A percentile compares a stretch with the other conserved stretches of the same genome.
phyloP scores from a whole-genome alignment of 139 green algal genomes.

The Chlorella sp. region DNA sequence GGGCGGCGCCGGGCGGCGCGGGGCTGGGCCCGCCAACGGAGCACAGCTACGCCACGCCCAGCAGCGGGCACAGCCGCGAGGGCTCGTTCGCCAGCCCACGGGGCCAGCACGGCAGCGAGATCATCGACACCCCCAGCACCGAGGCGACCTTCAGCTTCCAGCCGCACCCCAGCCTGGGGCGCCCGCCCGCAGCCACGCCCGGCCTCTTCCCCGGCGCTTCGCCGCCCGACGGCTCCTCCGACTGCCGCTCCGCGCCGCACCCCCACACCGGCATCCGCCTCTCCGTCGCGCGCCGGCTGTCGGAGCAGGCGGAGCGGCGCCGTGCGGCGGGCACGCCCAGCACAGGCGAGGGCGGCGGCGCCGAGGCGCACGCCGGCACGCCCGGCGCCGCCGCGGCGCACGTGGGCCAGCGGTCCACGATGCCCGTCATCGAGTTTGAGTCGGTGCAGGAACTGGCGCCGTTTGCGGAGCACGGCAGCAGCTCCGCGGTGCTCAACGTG shows the following conservation, averaged over 20 bases:
- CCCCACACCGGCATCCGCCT: slow-evolving; percentile 15
- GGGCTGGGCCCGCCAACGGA: too few species aligned
- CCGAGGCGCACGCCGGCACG: not conserved
- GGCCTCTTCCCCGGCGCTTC: not conserved
- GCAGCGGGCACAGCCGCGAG: too few species aligned
- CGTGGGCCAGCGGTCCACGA: too few species aligned
- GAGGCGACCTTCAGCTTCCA: slow-evolving; percentile 23
- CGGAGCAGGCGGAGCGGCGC: slow-evolving; percentile 33
- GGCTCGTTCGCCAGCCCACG: too few species aligned
- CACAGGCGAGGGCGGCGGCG: not conserved
- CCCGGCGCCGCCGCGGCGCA: too few species aligned
- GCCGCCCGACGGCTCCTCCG: not conserved
- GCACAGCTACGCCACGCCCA: too few species aligned
- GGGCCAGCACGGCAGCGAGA: too few species aligned
- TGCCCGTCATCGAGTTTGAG: too few species aligned
- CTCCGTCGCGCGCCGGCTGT: slow-evolving; percentile 32
- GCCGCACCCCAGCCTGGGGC: not conserved
- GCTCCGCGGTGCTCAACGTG: slow-evolving; percentile 3
- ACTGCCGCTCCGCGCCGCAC: not conserved
- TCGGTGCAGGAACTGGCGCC: too few species aligned
- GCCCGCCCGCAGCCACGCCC: not conserved
- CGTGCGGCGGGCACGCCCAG: slow-evolving; percentile 4
- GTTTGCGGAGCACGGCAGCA: too few species aligned
- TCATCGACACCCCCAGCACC: too few species aligned
- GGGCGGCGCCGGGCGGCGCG: too few species aligned